Base-by-base conservation (phyloP, 441 rosid genomes). In the Biscutella laevigata region DNA sequence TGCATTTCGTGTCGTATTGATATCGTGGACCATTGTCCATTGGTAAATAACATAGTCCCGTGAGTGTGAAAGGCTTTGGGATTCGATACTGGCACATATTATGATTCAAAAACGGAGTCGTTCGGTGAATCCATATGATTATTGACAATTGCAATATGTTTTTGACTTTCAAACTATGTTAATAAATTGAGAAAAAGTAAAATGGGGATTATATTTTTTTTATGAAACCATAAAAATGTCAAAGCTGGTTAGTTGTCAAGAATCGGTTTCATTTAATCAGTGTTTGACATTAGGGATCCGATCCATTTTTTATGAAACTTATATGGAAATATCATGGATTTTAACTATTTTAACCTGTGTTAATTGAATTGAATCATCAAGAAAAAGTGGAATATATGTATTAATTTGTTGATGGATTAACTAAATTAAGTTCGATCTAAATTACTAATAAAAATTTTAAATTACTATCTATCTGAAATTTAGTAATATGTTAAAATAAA, bases 231-330 rank as follows among this genome's bases (percentile, higher is more conserved):
- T 47, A 34, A 51, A 49, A 65, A 57, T 42, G 70, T 65, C 59
- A 65, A 65, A 46, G 36, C 19, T 41, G 34, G 58, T 20, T 50
- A 57, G 59, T 54, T 65, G 64, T 50, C 54, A 50, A 34, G 24
- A 21, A 21, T 51, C 30, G 6, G 28, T 57, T 42, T 57, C 64
- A 64, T 34, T 50, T 57, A n/a, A 50, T 26, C 42, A 51, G 39
- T 59, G 40, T 38, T 42, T 57, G 59, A 57, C 70, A 50, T 35
- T 43, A 15, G 48, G 9, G 35, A 11, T 21, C 19, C 9, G 47
- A n/a, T 57, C 25, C 34, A 15, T 47, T 32, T 14, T 41, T 19
- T 2, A 16, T 49, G n/a, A 28, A 7, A 15, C 10, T 27, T 30
- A 14, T 46, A 10, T 15, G 22, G 35, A n/a, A 40, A 24, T 35